Evolutionary conservation across 352 stramenopile genomes (phyloP), one percentile per base, ranked within the genome.

Genomic region (Pythium plurisporium): DNA sequence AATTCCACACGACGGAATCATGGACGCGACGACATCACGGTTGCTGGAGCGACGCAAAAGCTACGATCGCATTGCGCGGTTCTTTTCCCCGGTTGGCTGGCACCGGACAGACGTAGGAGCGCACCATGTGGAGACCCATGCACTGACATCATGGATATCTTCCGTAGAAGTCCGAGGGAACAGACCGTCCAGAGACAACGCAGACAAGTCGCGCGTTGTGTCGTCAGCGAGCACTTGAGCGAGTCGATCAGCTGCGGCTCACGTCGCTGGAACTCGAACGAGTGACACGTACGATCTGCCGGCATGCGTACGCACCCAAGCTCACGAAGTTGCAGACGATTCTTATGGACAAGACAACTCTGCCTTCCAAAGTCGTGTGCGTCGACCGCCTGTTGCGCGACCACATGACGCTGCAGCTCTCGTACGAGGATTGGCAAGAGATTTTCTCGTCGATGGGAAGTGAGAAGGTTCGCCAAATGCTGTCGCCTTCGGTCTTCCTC

Each of bases 71-170:
- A 72, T 86, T 53, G 73, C 76, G 27, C 66, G 66, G 4, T 83
- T 86, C 61, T 86, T 82, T 41, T 80, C 66, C 33, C 62, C 69
- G 54, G 60, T 34, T n/a, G n/a, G n/a, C n/a, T n/a, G n/a, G n/a
- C n/a, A n/a, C n/a, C n/a, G n/a, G n/a, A n/a, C n/a, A n/a, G n/a
- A 56, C 7, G 27, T 48, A 5, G 0, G n/a, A 5, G 6, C 7
- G 4, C 26, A 12, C n/a, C 17, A 27, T 10, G 38, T 15, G 12
- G 8, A 44, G 2, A 44, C 23, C 17, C 36, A 42, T 23, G n/a
- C 34, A 17, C 15, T 46, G 19, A 27, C 43, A 4, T 7, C 6
- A 6, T 25, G 23, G 11, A 31, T 36, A 19, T 19, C 26, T 40
- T 38, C 8, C 22, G 25, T 45, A 65, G 58, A 65, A 55, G 59